Evolutionary conservation across 306 rosid genomes (phyloP), one percentile per base, ranked within the genome.

Genomic region (Cotoneaster glaucophyllus): DNA sequence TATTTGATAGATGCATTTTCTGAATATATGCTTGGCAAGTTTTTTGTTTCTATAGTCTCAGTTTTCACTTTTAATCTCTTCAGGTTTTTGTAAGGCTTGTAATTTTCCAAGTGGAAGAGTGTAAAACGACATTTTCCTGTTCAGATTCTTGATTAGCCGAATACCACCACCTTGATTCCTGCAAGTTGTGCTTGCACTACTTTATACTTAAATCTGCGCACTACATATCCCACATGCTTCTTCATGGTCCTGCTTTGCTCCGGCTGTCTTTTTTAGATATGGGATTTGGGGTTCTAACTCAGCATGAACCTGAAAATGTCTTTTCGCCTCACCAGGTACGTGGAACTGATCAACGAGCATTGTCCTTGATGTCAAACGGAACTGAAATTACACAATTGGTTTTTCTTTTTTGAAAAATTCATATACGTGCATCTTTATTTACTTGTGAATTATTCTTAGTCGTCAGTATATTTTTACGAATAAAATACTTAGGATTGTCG

Each of bases 81-180:
- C 71, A 73, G 83, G 71, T 65, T 34, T 73, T 22, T 11, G 45
- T 74, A 14, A 43, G 78, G 64, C 64, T 50, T 53, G 71, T 50
- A 15, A 26, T 62, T 39, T 31, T 62, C 39, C 67, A 12, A 57
- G 48, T 69, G 37, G 61, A 24, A 37, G 65, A 43, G 44, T 8
- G 29, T 62, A 70, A 52, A 52, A 15, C 52, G 26, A 50, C 50
- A 32, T 13, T 24, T 61, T 62, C 64, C 21, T 45, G 58, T 70
- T 70, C 34, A 14, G 44, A 8, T 70, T 71, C 53, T 3, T 62
- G 44, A 11, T 61, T 70, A 12, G 68, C 59, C 64, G 12, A 41
- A 54, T n/a, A 6, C 54, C 70, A 32, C 62, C 11, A n/a, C 45
- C 13, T 64, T 4, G 44, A 54, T 64, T n/a, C n/a, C 28, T 61